Conservation (phyloP, 805 yeast genomes). For the Candida qinlingensis region DNA sequence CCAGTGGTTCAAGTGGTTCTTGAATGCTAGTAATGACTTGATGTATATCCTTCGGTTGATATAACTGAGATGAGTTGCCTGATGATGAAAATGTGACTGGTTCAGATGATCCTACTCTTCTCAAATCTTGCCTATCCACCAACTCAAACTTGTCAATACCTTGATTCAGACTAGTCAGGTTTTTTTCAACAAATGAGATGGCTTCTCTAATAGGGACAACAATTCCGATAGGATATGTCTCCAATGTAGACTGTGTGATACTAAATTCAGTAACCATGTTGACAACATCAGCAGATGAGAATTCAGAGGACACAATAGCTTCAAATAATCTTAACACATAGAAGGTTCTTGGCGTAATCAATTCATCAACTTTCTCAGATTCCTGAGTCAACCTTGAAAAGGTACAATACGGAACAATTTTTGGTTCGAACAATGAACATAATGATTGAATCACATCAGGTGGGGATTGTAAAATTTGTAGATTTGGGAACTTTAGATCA, state of each 20-base stretch:
- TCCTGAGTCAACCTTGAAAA: conserved; percentile 68
- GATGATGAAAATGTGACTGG: conserved; percentile 3
- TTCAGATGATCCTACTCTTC: conserved; percentile 19
- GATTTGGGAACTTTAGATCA: conserved; percentile 32
- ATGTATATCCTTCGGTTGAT: conserved; percentile 35
- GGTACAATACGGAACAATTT: conserved; percentile 50
- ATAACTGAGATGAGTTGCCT: not conserved
- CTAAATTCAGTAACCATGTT: conserved; percentile 56
- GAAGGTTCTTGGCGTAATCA: conserved; percentile 62
- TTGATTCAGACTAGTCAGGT: conserved; percentile 44
- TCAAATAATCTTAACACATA: conserved; percentile 58
- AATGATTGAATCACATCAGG: conserved; percentile 57
- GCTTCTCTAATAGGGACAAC: conserved; percentile 62
- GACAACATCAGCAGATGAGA: conserved; percentile 48
- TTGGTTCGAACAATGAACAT: conserved; percentile 40
- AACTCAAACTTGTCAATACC: conserved; percentile 41
- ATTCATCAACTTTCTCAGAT: conserved; percentile 48
- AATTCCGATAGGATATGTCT: conserved; percentile 71
- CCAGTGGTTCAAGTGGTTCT: conserved; percentile 42
- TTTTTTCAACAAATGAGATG: conserved; percentile 46
- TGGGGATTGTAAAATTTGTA: conserved; percentile 40
- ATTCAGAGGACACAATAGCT: conserved; percentile 48
- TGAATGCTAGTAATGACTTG: conserved; percentile 34
- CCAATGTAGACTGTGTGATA: conserved; percentile 46
- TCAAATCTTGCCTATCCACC: conserved; percentile 65